Conservation (phyloP, 495 filamentous ascomycete species). For the Lepidopterella palustris region DNA sequence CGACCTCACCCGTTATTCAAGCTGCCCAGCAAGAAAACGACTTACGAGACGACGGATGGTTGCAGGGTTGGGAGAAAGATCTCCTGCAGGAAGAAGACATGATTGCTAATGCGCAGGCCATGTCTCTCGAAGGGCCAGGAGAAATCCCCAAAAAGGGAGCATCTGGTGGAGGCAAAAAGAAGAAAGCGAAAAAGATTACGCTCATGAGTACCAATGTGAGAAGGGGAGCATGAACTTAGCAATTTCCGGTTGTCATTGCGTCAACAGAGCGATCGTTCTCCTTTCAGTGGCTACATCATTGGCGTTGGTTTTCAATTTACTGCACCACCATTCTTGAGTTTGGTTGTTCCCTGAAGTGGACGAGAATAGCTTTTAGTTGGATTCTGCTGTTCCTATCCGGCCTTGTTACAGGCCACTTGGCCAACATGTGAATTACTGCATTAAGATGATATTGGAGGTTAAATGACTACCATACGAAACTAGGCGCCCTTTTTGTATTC, state of each 20-base stretch:
- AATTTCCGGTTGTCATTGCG: background rate
- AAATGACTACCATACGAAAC: no score
- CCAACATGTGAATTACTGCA: no score
- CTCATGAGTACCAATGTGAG: constrained; percentile 82
- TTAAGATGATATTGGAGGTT: no score
- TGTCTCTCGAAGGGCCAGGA: constrained; percentile 34
- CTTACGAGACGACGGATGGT: constrained; percentile 67
- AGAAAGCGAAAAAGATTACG: constrained; percentile 91
- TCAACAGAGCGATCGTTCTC: background rate
- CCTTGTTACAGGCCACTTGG: background rate
- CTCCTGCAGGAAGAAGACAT: constrained; percentile 49
- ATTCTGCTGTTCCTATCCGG: no score
- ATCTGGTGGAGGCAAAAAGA: constrained; percentile 55
- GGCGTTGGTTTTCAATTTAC: background rate
- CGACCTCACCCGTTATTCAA: constrained; percentile 26
- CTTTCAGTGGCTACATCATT: background rate
- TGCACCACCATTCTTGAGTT: background rate
- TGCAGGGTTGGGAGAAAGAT: constrained; percentile 68
- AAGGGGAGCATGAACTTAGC: constrained; percentile 51
- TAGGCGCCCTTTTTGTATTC: no score
- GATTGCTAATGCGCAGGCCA: constrained; percentile 39
- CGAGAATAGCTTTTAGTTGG: background rate
- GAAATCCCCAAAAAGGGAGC: constrained; percentile 26
- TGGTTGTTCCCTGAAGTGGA: background rate
- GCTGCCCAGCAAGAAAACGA: constrained; percentile 35